Base-by-base conservation (phyloP, 192 early-diverging fungal species). In the Podila verticillata region DNA sequence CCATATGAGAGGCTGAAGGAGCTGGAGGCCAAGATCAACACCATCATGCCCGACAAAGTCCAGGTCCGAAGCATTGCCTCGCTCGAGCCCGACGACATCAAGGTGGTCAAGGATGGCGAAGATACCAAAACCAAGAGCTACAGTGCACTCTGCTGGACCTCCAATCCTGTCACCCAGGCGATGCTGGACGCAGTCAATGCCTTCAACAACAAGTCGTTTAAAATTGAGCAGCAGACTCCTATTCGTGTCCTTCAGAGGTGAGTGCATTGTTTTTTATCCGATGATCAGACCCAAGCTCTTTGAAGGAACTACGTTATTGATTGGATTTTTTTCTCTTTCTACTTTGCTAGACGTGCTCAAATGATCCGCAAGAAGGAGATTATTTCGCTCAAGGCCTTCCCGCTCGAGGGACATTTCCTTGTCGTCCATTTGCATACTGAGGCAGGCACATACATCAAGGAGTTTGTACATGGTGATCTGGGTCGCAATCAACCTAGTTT, bases 391-490 rank as follows among this genome's bases (percentile, higher is more conserved):
- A 81, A 80, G n/a, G 78, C 92, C 2, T 64, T 61, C 29, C 82
- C 75, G 61, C 31, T 92, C 3, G 79, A 88, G 62, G 82, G 80
- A 2, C 75, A 83, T 31, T 91, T 92, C 72, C 74, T 92, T 61
- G 84, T 85, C 2, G 82, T 95, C 1, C 84, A 90, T 57, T 68
- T 98, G 70, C 86, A 89, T 56, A 97, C 97, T 0, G 90, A 91
- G 70, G 96, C 97, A 15, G 97, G 97, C 15, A 93, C 96, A 1
- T 96, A 84, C 44, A 91, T 98, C 65, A 98, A 98, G 70, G 97
- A 98, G 85, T 98, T 97, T 91, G 88, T 97, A 2, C 95, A 97
- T 68, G 93, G 96, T n/a, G 97, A 98, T 84, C 72, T 91, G 20
- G 96, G 96, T 5, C 88, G 96, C 28, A 97, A 95, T 1, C 73